Evolutionary conservation across 805 yeast species (phyloP), one percentile per base, ranked within the genome.

Genomic region (Candida pseudoglaebosa): DNA sequence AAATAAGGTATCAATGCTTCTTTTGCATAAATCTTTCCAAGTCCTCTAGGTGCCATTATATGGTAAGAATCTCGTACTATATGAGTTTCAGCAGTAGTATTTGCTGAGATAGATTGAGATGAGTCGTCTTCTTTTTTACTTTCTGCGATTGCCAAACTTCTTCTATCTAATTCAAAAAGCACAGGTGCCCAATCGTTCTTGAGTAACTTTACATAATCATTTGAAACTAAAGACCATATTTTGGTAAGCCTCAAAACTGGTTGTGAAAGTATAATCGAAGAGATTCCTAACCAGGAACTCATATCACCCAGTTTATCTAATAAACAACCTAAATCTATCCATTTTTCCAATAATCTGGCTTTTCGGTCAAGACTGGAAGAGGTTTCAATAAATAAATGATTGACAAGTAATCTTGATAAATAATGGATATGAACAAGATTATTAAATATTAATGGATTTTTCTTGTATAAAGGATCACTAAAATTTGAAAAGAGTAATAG

Each of bases 231-330:
- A 5, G 80, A 65, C 98, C 98, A 91, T 1, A 90, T 73, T 38
- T 75, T 73, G 19, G 75, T 65, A 33, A 91, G 66, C 47, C 98
- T 73, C 41, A 91, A 64, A 2, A 91, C 70, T 0, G 96, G 95
- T 39, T 83, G 77, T 0, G 95, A 84, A 51, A 95, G 82, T 2
- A 90, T 71, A 1, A 84, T 72, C 0, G 93, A 80, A 1, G 96
- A 87, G 48, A 91, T 79, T 0, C 96, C 95, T 17, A 88, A 65
- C 97, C 97, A 91, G 21, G 93, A 82, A 0, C 89, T 90, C 90
- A 88, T 87, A 56, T 91, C 95, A 36, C 98, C 98, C 21, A 77
- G 65, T 43, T 76, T 77, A 52, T 87, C 93, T 44, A 91, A 75
- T 19, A 70, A 65, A 45, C 83, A 78, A 3, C 96, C 98, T 32